Percentiles rank a stretch among this genome's conserved stretches.
phyloP scores from a whole-genome alignment of 2,329 filamentous ascomycete genomes.

The Aspergillus melleus region DNA sequence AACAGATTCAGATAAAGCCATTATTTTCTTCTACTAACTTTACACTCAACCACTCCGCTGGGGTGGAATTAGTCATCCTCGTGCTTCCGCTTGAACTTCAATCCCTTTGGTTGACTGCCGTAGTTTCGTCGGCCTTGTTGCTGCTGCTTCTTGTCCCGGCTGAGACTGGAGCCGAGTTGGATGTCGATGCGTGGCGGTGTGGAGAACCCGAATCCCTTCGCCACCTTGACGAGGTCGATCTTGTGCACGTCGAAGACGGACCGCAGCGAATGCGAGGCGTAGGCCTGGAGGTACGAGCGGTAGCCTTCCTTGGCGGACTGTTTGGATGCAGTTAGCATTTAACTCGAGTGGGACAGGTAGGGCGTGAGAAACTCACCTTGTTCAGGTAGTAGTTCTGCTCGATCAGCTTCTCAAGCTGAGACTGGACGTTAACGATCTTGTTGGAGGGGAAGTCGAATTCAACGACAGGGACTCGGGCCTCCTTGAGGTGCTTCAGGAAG shows the following conservation, averaged over 20 bases:
- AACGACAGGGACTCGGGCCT: slow-evolving; percentile 86
- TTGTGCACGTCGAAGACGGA: slow-evolving; percentile 84
- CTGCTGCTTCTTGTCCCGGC: slow-evolving; percentile 66
- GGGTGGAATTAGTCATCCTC: slow-evolving; percentile 28
- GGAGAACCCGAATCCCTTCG: slow-evolving; percentile 79
- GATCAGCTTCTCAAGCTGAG: slow-evolving; percentile 91
- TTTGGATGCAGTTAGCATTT: background rate
- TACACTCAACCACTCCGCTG: background rate
- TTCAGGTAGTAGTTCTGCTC: slow-evolving; percentile 96
- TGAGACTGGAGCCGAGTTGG: slow-evolving; percentile 73
- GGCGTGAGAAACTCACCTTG: slow-evolving; percentile 56
- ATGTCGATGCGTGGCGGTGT: slow-evolving; percentile 79
- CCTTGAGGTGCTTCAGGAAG: slow-evolving; percentile 87
- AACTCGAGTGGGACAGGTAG: no score
- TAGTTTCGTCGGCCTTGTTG: slow-evolving; percentile 65
- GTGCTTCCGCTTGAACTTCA: slow-evolving; percentile 55
- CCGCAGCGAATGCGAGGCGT: slow-evolving; percentile 80
- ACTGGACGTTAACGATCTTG: slow-evolving; percentile 88
- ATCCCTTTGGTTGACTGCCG: slow-evolving; percentile 71
- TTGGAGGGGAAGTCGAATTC: slow-evolving; percentile 94
- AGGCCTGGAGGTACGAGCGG: slow-evolving; percentile 89
- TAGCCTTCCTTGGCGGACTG: slow-evolving; percentile 71
- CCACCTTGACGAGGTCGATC: slow-evolving; percentile 78
- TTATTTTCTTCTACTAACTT: background rate
- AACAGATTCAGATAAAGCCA: background rate